Percentiles rank a stretch among this genome's conserved stretches.
These are phyloP conservation scores for Falciphora oryzae DNA, from an alignment of 2,329 filamentous ascomycete species.

Conservation along the genomic window DNA sequence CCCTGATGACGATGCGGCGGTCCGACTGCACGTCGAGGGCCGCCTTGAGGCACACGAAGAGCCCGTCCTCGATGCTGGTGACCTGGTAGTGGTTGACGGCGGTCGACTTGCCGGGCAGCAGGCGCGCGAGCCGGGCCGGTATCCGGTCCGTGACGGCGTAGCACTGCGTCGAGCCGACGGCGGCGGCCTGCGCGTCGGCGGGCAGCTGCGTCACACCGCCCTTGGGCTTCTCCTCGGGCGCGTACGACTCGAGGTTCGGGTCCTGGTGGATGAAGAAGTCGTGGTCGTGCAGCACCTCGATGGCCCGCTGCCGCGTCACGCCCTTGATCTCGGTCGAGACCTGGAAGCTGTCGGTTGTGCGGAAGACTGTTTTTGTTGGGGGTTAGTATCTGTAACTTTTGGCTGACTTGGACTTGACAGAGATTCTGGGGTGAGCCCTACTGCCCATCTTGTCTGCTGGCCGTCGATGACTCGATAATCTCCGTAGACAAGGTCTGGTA, in stretches of 20 bases:
- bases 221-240: neutral
- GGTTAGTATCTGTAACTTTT: neutral
- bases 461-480: neutral
- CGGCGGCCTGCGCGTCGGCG: neutral
- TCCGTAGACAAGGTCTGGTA: neutral
- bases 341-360: conserved; percentile 5
- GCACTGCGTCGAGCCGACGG: conserved; percentile 5
- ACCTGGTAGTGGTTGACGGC: conserved; percentile 10
- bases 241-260: conserved; percentile 6
- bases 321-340: conserved; percentile 4
- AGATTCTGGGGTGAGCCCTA: neutral
- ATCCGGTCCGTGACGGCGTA: conserved; percentile 9
- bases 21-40: conserved; percentile 3
- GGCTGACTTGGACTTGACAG: no score
- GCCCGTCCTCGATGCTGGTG: conserved; percentile 4
- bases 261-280: conserved; percentile 6
- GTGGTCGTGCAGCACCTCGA: conserved; percentile 8
- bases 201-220: conserved; percentile 3
- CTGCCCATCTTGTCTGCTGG: neutral
- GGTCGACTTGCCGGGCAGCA: conserved; percentile 6
- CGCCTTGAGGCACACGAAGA: conserved; percentile 5
- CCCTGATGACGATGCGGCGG: conserved; percentile 3
- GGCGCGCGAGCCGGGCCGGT: conserved; percentile 4
- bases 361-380: neutral
- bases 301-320: conserved; percentile 1